A percentile compares a stretch with the other conserved stretches of the same genome.
These are phyloP conservation scores for Rhododendron vialii DNA, from an alignment of 148 eudicot genomes.

Conservation along the genomic window DNA sequence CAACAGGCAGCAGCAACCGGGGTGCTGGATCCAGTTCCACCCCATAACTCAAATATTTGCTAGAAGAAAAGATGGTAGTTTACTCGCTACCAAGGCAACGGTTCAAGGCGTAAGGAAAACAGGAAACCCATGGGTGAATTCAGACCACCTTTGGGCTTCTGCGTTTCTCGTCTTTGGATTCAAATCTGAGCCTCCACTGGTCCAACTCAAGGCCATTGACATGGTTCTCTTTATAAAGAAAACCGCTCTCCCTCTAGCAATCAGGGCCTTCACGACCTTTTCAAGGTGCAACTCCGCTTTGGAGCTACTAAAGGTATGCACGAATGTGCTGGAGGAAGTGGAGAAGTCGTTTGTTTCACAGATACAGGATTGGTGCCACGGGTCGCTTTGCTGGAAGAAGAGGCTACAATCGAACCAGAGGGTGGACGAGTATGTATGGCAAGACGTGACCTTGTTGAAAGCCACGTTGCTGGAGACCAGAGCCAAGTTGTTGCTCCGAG, in stretches of 20 bases:
- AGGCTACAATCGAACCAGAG: constrained; percentile 36
- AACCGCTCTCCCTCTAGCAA: constrained; percentile 74
- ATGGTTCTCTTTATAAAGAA: constrained; percentile 67
- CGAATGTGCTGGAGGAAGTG: constrained; percentile 73
- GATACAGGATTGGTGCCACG: constrained; percentile 73
- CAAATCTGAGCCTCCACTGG: constrained; percentile 71
- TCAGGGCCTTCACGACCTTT: constrained; percentile 58
- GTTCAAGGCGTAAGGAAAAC: constrained; percentile 55
- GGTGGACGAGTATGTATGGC: constrained; percentile 89
- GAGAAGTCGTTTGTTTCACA: constrained; percentile 84
- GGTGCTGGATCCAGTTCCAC: constrained; percentile 69
- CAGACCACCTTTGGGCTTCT: constrained; percentile 84
- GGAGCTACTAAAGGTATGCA: constrained; percentile 77
- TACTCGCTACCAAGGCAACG: constrained; percentile 46
- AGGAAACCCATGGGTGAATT: constrained; percentile 45
- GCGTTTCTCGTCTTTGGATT: constrained; percentile 83
- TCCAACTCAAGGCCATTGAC: constrained; percentile 63
- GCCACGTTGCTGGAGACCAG: constrained; percentile 81
- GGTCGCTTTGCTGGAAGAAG: constrained; percentile 79
- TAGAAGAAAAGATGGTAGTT: constrained; percentile 33
- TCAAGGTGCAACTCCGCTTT: constrained; percentile 75
- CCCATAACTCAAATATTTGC: constrained; percentile 52
- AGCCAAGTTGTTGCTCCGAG: constrained; percentile 71
- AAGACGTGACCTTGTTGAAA: constrained; percentile 78
- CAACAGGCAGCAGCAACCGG: constrained; percentile 46